Base-by-base conservation (phyloP, 768 basidiomycete species). In the Roridomyces roridus region DNA sequence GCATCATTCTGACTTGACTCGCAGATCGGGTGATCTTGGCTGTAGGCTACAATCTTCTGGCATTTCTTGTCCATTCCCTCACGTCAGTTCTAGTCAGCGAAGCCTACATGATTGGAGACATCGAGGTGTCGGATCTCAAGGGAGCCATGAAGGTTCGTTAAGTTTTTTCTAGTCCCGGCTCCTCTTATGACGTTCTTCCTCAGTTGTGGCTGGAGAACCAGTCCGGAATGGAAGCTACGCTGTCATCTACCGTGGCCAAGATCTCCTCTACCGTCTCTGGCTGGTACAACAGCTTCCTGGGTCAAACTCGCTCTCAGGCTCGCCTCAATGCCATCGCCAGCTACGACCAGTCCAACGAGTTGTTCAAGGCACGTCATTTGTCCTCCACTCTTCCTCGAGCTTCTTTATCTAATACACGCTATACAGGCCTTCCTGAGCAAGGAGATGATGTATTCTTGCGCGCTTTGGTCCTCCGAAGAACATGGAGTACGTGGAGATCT, bases 401-500 rank as follows among this genome's bases (percentile, higher is more conserved):
- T 18, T 21, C 36, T 44, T 24, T 24, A 51, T 44, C 53, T 59
- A 34, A 59, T 58, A 24, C 52, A 49, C 29, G 35, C 65, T 50
- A 47, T 34, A 31, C 20, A 88, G 87, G 84, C 89, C 43, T 90
- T 94, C 78, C 77, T 94, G 21, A 90, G 88, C 62, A 79, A 84
- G 50, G 94, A 96, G 72, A 96, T 96, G 94, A 96, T 94, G 85
- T 96, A 95, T 73, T 94, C 92, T 0, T 94, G 92, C 70, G 94
- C 85, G 1, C 81, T 96, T 50, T 96, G 91, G 87, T 77, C 76
- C 45, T 83, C 87, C n/a, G 77, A 86, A 10, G 92, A 96, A 67
- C 88, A 86, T 55, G 94, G 93, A 46, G 81, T 94, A 51, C 81
- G 85, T 40, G 89, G 87, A 0, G 90, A 92, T 70, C 74, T 91